Conservation (phyloP, 768 basidiomycete genomes). For the Phylloporus sp. region DNA sequence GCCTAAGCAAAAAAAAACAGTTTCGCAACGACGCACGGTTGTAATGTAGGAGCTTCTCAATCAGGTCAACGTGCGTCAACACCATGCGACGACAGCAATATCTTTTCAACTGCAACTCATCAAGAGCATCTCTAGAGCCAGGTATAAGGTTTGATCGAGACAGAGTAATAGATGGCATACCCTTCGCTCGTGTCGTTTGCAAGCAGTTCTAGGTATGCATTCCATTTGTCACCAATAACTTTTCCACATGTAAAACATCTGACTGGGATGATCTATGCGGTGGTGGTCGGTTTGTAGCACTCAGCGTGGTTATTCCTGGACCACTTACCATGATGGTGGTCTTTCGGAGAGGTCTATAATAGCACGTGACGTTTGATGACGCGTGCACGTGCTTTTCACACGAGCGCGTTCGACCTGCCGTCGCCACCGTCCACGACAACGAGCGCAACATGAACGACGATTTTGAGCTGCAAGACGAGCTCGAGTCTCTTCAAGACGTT, state of each 20-base stretch:
- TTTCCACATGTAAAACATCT: slow-evolving; percentile 97
- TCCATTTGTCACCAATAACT: slow-evolving; percentile 97
- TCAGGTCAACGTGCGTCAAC: slow-evolving; percentile 94
- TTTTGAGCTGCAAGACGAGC: slow-evolving; percentile 80
- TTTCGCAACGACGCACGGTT: slow-evolving; percentile 63
- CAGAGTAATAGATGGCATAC: slow-evolving; percentile 42
- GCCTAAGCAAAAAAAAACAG: not conserved
- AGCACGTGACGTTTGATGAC: slow-evolving; percentile 3
- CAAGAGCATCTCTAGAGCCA: slow-evolving; percentile 72
- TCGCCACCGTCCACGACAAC: slow-evolving; percentile 2
- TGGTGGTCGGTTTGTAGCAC: not conserved
- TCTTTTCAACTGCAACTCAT: slow-evolving; percentile 82
- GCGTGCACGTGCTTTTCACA: slow-evolving; percentile 26
- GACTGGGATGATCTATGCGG: slow-evolving; percentile 84
- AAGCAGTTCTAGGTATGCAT: slow-evolving; percentile 76
- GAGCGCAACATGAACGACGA: slow-evolving; percentile 32
- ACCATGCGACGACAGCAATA: slow-evolving; percentile 99
- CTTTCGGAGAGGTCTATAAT: not conserved
- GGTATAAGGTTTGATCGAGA: not conserved
- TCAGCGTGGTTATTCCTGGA: no score
- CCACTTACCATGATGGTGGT: slow-evolving; percentile 27
- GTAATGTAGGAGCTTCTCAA: slow-evolving; percentile 94
- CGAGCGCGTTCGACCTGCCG: slow-evolving; percentile 7
- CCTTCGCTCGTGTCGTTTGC: slow-evolving; percentile 84
- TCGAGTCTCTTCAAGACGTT: slow-evolving; percentile 59